Evolutionary conservation across 2,329 filamentous ascomycete species (phyloP).

Genomic region (Trichoderma arundinaceum): DNA sequence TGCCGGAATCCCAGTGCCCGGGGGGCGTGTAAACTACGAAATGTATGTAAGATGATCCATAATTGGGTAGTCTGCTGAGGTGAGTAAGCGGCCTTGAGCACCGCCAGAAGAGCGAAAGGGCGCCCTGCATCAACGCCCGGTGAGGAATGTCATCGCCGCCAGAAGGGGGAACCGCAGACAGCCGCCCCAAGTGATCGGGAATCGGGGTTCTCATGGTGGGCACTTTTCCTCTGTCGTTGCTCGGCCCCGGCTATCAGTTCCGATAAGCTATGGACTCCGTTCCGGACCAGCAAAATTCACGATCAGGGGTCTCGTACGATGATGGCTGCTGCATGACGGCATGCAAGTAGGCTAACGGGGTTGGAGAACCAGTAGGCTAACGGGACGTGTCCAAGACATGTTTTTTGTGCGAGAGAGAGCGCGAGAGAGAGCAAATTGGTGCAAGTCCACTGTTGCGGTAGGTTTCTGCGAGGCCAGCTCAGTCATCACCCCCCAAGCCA

Average conservation of each 20-base stretch:
- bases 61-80: too few species aligned
- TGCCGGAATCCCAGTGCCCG: too few species aligned
- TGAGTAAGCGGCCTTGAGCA: too few species aligned
- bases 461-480: neutral
- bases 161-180: neutral
- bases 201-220: neutral
- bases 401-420: neutral
- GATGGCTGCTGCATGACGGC: slow-evolving; percentile 14
- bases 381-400: too few species aligned
- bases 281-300: neutral
- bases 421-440: neutral
- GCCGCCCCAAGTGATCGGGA: neutral
- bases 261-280: neutral
- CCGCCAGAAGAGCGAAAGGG: neutral
- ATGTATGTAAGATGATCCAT: too few species aligned
- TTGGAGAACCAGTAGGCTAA: too few species aligned
- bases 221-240: neutral
- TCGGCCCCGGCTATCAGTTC: slow-evolving; percentile 16
- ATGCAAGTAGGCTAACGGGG: neutral
- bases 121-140: neutral
- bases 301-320: slow-evolving; percentile 12
- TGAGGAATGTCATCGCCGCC: neutral
- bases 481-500: neutral
- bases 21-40: too few species aligned
- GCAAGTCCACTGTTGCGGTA: neutral